These are phyloP conservation scores for Dichotomopilus funicola DNA, from an alignment of 2,329 filamentous ascomycete genomes.

Conservation along the genomic window DNA sequence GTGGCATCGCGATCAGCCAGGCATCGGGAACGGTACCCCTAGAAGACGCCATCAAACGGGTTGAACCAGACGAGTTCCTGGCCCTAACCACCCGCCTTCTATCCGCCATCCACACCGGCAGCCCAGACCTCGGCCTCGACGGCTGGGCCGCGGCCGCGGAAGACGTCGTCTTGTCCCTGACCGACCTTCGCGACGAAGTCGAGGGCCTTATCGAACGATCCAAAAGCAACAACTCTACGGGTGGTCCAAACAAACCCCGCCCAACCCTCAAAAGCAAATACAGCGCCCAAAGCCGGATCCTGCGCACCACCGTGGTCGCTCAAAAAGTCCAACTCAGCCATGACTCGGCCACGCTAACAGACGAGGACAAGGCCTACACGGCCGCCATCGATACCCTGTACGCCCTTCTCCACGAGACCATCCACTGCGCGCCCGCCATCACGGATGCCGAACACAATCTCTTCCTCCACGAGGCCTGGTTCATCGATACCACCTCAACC, in stretches of 20 bases:
- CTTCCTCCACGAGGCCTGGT: slow-evolving; percentile 64
- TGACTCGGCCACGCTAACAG: slow-evolving; percentile 63
- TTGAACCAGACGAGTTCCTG: slow-evolving; percentile 45
- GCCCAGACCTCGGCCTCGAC: slow-evolving; percentile 33
- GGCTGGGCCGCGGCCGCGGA: slow-evolving; percentile 30
- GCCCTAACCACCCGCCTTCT: slow-evolving; percentile 39
- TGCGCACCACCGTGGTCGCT: slow-evolving; percentile 72
- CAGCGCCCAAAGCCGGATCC: slow-evolving; percentile 60
- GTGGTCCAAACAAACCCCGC: slow-evolving; percentile 18
- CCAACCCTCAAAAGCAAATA: slow-evolving; percentile 65
- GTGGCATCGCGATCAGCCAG: slow-evolving; percentile 40
- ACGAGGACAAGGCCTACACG: slow-evolving; percentile 66
- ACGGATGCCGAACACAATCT: slow-evolving; percentile 37
- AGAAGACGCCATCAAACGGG: slow-evolving; percentile 53
- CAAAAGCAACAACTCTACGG: slow-evolving; percentile 27
- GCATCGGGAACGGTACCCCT: slow-evolving; percentile 47
- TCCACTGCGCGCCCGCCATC: slow-evolving; percentile 29
- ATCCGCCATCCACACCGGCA: slow-evolving; percentile 31
- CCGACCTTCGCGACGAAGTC: slow-evolving; percentile 40
- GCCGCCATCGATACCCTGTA: slow-evolving; percentile 53
- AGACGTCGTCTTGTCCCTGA: slow-evolving; percentile 31
- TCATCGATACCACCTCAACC: slow-evolving; percentile 50
- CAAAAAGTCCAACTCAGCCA: slow-evolving; percentile 76
- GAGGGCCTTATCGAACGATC: slow-evolving; percentile 40
- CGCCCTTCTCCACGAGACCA: slow-evolving; percentile 37